Base-by-base conservation (phyloP, 805 yeast species). In the Kodamaea nitidulidarum region DNA sequence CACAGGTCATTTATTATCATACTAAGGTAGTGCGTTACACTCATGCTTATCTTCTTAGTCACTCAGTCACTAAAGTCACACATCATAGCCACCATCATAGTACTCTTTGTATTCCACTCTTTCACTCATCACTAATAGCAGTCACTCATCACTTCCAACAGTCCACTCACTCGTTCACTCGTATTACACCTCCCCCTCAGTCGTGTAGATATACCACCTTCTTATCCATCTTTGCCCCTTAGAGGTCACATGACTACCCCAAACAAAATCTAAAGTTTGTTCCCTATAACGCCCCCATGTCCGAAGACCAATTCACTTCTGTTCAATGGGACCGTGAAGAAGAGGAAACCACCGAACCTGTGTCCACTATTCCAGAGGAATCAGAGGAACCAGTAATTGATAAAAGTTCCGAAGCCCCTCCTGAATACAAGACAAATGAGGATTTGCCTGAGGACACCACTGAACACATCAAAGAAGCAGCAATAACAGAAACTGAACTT, bases 291-390 rank as follows among this genome's bases (percentile, higher is more conserved):
- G 32, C 32, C 32, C 15, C 40, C 32, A 59, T 58, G 62, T 48
- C 56, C 20, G 73, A 69, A 36, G 80, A 75, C 46, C 75, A 75
- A 47, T 76, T 76, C 51, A 73, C 79, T 1, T 76, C 81, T 20
- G 73, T 76, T 35, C 77, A 71, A 48, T 76, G 78, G 79, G 80
- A 76, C 49, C 62, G 76, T 43, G 76, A 63, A 20, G 76, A 68
- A 14, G 51, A 40, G 3, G 40, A 33, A 11, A 10, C 32, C 4
- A 7, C 9, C 12, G 32, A 30, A n/a, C 21, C 27, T 9, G 38
- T 21, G 4, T 14, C 38, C 8, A 12, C 29, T 7, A 37, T 37
- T 14, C 40, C 35, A 5, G 40, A 37, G 30, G 40, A 37, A 24
- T 2, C 33, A 14, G 40, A 37, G 4, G 40, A 29, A 18, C 24